Percentiles rank a stretch among this genome's conserved stretches.
phyloP scores from a whole-genome alignment of 1,284 basidiomycete genomes.

The Trichosporon inkin region DNA sequence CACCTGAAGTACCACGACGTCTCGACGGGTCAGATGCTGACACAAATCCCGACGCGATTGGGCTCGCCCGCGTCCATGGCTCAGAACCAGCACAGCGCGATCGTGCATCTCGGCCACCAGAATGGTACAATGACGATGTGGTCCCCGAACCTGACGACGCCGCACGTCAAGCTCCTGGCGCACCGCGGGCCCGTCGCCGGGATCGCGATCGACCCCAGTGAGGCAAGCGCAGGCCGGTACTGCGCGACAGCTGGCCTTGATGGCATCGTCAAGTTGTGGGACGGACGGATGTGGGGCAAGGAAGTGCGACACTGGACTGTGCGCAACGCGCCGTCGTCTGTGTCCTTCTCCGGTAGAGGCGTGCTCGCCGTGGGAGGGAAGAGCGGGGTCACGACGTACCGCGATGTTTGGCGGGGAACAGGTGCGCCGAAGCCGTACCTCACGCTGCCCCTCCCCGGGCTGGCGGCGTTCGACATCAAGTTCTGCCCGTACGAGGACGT shows the following conservation, averaged over 20 bases:
- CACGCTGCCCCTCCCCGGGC: conserved; percentile 61
- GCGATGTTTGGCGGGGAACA: conserved; percentile 22
- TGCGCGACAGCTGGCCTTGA: conserved; percentile 88
- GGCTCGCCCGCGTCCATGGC: conserved; percentile 82
- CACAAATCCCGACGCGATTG: conserved; percentile 84
- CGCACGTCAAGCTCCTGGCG: conserved; percentile 85
- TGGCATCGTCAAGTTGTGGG: conserved; percentile 89
- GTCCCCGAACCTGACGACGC: conserved; percentile 85
- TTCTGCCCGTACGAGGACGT: conserved; percentile 94
- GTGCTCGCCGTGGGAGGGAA: conserved; percentile 76
- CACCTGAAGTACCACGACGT: conserved; percentile 97
- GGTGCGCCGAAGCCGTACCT: conserved; percentile 60
- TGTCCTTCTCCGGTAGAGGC: conserved; percentile 63
- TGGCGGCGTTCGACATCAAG: conserved; percentile 58
- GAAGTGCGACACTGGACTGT: conserved; percentile 75
- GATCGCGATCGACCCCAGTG: conserved; percentile 73
- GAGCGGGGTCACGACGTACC: conserved; percentile 69
- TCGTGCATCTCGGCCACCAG: conserved; percentile 88
- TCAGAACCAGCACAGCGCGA: conserved; percentile 87
- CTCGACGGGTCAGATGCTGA: conserved; percentile 82
- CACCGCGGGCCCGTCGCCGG: conserved; percentile 83
- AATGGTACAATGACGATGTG: conserved; percentile 81
- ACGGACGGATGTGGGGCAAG: conserved; percentile 89
- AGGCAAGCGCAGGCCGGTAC: conserved; percentile 70
- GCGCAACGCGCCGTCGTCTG: conserved; percentile 53